phyloP scores from a whole-genome alignment of 371 early-diverging fungal genomes.

The Batkoa obscura region DNA sequence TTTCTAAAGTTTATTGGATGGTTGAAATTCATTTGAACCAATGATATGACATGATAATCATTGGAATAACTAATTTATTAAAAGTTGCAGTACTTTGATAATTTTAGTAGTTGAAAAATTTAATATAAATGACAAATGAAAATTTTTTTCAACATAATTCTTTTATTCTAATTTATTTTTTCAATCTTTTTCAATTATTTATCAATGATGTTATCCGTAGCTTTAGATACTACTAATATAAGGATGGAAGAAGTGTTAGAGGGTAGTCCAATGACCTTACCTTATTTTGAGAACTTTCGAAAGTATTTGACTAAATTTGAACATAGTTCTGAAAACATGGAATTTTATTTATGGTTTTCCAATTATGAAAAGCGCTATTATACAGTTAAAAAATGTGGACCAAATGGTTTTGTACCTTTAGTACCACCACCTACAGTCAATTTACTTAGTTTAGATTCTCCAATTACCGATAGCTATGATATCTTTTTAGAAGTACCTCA shows the following conservation, averaged over 20 bases:
- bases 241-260: neutral
- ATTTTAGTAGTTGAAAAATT: no score
- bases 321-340: slow-evolving; percentile 1
- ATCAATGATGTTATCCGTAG: no score
- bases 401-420: neutral
- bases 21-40: no score
- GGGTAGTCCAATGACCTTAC: neutral
- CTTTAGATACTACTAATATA: no score
- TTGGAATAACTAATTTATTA: no score
- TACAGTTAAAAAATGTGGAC: neutral
- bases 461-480: neutral
- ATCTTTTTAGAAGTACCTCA: slow-evolving; percentile 1
- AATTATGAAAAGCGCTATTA: slow-evolving; percentile 4
- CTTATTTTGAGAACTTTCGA: slow-evolving; percentile 1
- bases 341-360: slow-evolving; percentile 2
- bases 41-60: no score
- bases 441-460: neutral
- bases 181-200: no score
- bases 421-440: slow-evolving; percentile 3
- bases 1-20: no score
- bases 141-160: no score
- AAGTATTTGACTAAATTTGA: slow-evolving; percentile 1
- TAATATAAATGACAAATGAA: no score
- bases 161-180: no score
- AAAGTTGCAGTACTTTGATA: no score